These are phyloP conservation scores for Purshia tridentata DNA, from an alignment of 306 rosid genomes.

Conservation along the genomic window DNA sequence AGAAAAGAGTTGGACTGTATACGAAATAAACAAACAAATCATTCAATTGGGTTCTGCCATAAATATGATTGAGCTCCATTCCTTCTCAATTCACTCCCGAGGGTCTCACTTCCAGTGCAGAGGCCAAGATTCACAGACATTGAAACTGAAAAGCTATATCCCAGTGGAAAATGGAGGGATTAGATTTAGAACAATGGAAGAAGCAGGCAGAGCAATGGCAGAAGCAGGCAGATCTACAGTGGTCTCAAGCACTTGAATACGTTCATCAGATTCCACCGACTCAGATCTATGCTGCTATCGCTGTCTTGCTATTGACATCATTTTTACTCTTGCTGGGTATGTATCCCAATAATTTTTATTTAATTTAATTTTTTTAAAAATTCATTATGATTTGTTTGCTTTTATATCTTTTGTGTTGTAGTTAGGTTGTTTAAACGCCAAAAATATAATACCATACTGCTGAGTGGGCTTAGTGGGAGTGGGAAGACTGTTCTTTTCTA, in stretches of 20 bases:
- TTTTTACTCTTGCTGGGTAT: conserved; percentile 46
- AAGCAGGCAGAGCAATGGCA: conserved; percentile 51
- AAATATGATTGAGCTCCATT: not conserved
- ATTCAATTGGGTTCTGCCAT: no score
- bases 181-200: conserved; percentile 41
- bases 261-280: conserved; percentile 50
- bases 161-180: conserved; percentile 3
- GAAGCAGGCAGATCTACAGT: conserved; percentile 34
- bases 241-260: conserved; percentile 29
- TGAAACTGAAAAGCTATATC: not conserved
- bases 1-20: no score
- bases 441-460: conserved; percentile 65
- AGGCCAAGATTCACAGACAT: not conserved
- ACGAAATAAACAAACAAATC: no score
- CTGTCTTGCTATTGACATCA: conserved; percentile 45
- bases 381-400: not conserved
- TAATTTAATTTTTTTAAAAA: not conserved
- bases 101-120: conserved; percentile 3
- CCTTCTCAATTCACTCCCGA: not conserved
- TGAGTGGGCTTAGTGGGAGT: conserved; percentile 76
- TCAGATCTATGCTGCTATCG: conserved; percentile 60
- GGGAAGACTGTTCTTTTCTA: conserved; percentile 84
- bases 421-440: conserved; percentile 68
- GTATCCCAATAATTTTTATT: not conserved
- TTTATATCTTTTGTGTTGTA: conserved; percentile 30